phyloP scores from a whole-genome alignment of 2,329 filamentous ascomycete species.

The Dothistroma pini region DNA sequence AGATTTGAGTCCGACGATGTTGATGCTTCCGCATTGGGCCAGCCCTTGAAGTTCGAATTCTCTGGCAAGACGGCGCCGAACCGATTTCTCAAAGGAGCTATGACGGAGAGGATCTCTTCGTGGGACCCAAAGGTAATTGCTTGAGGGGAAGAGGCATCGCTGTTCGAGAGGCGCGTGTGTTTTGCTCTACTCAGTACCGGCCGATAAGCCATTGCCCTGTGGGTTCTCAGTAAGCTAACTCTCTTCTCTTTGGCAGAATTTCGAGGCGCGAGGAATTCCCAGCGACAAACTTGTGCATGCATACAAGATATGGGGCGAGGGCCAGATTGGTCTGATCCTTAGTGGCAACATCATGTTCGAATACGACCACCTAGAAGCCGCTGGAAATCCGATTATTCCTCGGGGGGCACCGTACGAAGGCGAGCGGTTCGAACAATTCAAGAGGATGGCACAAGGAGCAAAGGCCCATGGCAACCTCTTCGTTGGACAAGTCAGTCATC shows the following conservation, averaged over 20 bases:
- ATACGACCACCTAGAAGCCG: constrained; percentile 54
- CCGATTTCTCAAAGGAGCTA: constrained; percentile 64
- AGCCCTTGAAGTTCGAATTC: constrained; percentile 46
- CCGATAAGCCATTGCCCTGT: no score
- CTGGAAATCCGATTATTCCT: constrained; percentile 59
- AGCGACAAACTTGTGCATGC: constrained; percentile 53
- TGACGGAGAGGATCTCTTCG: constrained; percentile 62
- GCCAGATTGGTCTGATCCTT: constrained; percentile 53
- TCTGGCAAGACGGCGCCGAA: constrained; percentile 57
- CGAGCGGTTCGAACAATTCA: constrained; percentile 58
- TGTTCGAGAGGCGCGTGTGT: no score
- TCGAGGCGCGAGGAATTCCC: constrained; percentile 53
- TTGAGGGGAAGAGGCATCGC: no score
- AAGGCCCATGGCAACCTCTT: constrained; percentile 58
- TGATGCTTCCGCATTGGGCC: constrained; percentile 40
- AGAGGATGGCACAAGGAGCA: constrained; percentile 50
- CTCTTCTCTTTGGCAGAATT: constrained; percentile 28
- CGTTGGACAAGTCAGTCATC: constrained; percentile 61
- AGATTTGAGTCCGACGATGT: constrained; percentile 42
- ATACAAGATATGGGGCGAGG: constrained; percentile 61
- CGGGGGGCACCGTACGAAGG: constrained; percentile 50
- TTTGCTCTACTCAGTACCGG: no score
- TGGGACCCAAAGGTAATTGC: constrained; percentile 49
- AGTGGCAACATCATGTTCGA: constrained; percentile 65
- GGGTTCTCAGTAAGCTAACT: no score